Base-by-base conservation (phyloP, 179 eudicot genomes). In the Silene noctiflora region DNA sequence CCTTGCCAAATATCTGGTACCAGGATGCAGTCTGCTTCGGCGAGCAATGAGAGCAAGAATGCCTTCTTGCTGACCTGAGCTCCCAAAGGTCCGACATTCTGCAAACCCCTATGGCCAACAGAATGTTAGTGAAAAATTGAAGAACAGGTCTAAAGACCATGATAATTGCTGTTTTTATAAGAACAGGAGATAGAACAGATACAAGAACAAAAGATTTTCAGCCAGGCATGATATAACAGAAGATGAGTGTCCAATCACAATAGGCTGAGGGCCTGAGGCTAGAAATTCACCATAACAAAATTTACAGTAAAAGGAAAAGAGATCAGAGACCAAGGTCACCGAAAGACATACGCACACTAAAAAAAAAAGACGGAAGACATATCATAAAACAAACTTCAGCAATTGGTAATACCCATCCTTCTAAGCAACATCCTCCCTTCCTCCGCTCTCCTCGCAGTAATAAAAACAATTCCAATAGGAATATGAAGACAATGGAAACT, bases 11-110 rank as follows among this genome's bases (percentile, higher is more conserved):
- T 92, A 95, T 76, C 99, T 94, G 75, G 99, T 95, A 61, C 99
- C 99, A 79, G 99, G 97, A 83, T 95, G 99, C 85, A 95, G 86
- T 84, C 99, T 89, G 84, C 99, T 95, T 80, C 99, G 93, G 67
- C 99, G 99, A 77, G 97, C 99, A 78, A 81, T 87, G 70, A 95
- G 95, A 74, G 97, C 97, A 80, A 95, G 87, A 75, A 88, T 75
- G 21, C 99, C 99, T 85, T 95, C 99, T 80, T 95, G 90, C 85
- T 95, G 99, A 78, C 99, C 99, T 83, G 82, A 78, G 85, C 97
- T 95, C 78, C 99, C 97, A 83, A 95, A 95, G 87, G 87, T 88
- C 83, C 92, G 90, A 78, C 85, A 85, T 78, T 95, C 99, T 76
- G 91, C 99, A 86, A 88, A 92, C 31, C 99, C 99, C 99, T 95